Percentiles rank a stretch among this genome's conserved stretches.
Evolutionary conservation across 169 alveolate species (phyloP).

Genomic region (Babesia bigemina): DNA sequence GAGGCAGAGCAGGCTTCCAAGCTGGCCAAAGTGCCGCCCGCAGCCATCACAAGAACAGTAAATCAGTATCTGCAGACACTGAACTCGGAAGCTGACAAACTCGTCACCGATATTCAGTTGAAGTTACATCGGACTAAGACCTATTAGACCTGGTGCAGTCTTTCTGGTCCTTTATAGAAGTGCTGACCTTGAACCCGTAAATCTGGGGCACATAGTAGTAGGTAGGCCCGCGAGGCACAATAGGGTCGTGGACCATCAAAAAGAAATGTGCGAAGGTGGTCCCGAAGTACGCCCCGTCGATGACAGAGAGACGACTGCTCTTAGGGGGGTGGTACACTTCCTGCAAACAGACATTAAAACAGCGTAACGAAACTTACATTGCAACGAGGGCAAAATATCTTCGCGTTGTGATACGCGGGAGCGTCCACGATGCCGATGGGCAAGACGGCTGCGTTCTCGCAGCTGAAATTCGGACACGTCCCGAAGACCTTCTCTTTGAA

Average conservation of each 20-base stretch:
- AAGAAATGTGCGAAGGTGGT: slow-evolving; percentile 89
- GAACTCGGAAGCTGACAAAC: slow-evolving; percentile 36
- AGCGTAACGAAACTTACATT: slow-evolving; percentile 54
- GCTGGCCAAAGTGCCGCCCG: slow-evolving; percentile 51
- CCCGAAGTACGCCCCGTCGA: slow-evolving; percentile 94
- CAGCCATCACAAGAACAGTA: slow-evolving; percentile 57
- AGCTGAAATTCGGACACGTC: slow-evolving; percentile 85
- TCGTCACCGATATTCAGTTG: slow-evolving; percentile 9
- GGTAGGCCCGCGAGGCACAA: slow-evolving; percentile 70
- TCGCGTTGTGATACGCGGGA: slow-evolving; percentile 85
- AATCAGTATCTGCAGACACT: slow-evolving; percentile 30
- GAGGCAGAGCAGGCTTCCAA: slow-evolving; percentile 22
- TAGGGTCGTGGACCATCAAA: slow-evolving; percentile 62
- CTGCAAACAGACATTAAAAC: slow-evolving; percentile 10
- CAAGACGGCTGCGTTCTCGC: slow-evolving; percentile 84
- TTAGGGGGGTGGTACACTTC: slow-evolving; percentile 83
- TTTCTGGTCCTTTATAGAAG: slow-evolving; percentile 44
- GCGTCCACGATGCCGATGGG: slow-evolving; percentile 91
- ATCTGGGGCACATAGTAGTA: slow-evolving; percentile 70
- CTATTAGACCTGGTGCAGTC: slow-evolving; percentile 5
- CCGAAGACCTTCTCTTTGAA: slow-evolving; percentile 86
- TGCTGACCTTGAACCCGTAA: slow-evolving; percentile 65
- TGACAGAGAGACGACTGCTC: slow-evolving; percentile 71
- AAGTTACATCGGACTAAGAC: background rate
- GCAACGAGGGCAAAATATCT: slow-evolving; percentile 91